These are phyloP conservation scores for Yamadazyma philogaea DNA, from an alignment of 805 yeast species.

Conservation along the genomic window DNA sequence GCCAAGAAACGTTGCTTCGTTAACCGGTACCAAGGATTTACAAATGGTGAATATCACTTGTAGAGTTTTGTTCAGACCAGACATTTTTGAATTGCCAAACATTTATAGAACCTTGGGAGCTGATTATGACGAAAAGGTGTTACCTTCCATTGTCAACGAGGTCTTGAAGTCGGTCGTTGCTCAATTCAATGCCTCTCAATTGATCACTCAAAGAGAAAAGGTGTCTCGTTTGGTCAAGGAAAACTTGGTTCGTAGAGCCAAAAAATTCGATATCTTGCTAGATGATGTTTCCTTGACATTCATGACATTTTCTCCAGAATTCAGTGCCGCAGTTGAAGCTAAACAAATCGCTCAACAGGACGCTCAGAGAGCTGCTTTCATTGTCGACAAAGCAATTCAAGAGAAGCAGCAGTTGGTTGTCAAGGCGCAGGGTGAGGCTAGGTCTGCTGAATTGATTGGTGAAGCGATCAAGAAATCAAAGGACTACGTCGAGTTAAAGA, in stretches of 20 bases:
- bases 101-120: slow-evolving; percentile 90
- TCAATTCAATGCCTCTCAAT: slow-evolving; percentile 96
- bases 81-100: slow-evolving; percentile 69
- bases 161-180: slow-evolving; percentile 96
- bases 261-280: slow-evolving; percentile 77
- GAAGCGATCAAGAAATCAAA: slow-evolving; percentile 96
- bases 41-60: slow-evolving; percentile 99
- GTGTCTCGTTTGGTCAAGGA: slow-evolving; percentile 91
- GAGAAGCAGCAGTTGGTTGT: slow-evolving; percentile 97
- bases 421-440: slow-evolving; percentile 97
- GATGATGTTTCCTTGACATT: slow-evolving; percentile 96
- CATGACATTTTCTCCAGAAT: slow-evolving; percentile 98
- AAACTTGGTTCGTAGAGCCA: slow-evolving; percentile 85
- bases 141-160: slow-evolving; percentile 97
- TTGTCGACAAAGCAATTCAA: slow-evolving; percentile 95
- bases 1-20: slow-evolving; percentile 92
- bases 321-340: slow-evolving; percentile 96
- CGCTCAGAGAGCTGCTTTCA: slow-evolving; percentile 96
- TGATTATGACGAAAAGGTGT: slow-evolving; percentile 94
- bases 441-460: slow-evolving; percentile 96
- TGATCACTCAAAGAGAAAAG: slow-evolving; percentile 97
- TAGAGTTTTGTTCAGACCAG: slow-evolving; percentile 91
- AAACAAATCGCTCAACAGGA: slow-evolving; percentile 99
- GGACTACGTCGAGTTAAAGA: slow-evolving; percentile 94
- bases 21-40: slow-evolving; percentile 96